A percentile compares a stretch with the other conserved stretches of the same genome.
phyloP scores from a whole-genome alignment of 306 rosid genomes.

The Canavalia ensiformis region DNA sequence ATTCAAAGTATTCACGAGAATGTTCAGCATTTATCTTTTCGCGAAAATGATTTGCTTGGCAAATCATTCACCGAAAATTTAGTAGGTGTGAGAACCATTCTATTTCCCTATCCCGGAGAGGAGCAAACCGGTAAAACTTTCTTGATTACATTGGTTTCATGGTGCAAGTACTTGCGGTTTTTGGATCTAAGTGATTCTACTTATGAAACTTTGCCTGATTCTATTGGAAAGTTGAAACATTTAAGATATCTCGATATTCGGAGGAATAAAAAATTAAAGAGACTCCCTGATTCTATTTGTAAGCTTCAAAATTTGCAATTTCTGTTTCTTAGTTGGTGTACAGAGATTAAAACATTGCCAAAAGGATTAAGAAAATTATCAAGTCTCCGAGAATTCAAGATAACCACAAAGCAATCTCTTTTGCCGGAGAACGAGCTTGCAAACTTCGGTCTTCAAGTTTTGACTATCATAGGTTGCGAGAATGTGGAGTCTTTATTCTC shows the following conservation, averaged over 20 bases:
- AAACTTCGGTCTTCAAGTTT: not conserved
- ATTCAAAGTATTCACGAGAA: not conserved
- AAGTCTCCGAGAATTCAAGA: not conserved
- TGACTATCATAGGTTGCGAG: not conserved
- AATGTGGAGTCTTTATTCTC: not conserved
- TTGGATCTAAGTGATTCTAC: not conserved
- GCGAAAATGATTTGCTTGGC: not conserved
- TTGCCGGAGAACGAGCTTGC: constrained; percentile 10
- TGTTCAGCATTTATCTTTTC: constrained; percentile 20
- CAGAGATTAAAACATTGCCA: not conserved
- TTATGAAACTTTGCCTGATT: not conserved
- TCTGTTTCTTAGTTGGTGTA: not conserved
- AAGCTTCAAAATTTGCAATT: not conserved
- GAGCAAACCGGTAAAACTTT: constrained; percentile 12
- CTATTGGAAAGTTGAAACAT: constrained; percentile 24
- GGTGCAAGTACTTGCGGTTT: not conserved
- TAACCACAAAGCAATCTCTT: not conserved
- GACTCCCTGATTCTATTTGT: constrained; percentile 5
- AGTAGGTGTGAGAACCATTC: not conserved
- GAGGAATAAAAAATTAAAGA: not conserved
- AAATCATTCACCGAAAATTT: not conserved
- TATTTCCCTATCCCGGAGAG: not conserved
- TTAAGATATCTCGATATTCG: not conserved
- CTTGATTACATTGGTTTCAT: not conserved
- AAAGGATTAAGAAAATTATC: not conserved